Evolutionary conservation across 78 protist genomes (phyloP).

Genomic region (Cyanophora paradoxa): DNA sequence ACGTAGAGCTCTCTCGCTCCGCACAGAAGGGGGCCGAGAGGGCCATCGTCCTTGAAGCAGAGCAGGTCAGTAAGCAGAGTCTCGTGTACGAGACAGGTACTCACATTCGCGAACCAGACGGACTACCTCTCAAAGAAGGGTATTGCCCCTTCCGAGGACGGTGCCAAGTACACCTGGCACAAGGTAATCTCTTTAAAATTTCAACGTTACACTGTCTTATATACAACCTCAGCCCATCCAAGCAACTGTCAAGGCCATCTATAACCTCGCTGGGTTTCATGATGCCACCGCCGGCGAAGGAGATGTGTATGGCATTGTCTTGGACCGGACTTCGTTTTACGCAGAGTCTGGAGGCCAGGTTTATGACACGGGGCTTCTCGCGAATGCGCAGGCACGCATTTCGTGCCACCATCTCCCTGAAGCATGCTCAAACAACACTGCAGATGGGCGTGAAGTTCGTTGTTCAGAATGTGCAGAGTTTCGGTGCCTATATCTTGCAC

Average conservation of each 20-base stretch:
- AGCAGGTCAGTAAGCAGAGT: too few species aligned
- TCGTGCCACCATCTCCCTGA: too few species aligned
- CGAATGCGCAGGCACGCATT: constrained; percentile 7
- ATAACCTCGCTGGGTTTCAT: constrained; percentile 53
- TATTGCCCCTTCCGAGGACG: constrained; percentile 73
- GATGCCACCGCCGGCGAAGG: background rate
- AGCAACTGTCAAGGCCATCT: constrained; percentile 67
- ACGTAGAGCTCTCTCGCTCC: background rate
- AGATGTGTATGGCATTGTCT: constrained; percentile 49
- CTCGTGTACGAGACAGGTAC: background rate
- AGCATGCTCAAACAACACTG: too few species aligned
- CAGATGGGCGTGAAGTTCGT: too few species aligned
- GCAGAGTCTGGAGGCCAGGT: constrained; percentile 94
- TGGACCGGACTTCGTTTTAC: constrained; percentile 80
- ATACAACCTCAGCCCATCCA: background rate
- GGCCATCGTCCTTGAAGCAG: background rate
- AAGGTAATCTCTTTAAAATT: background rate
- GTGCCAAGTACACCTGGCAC: constrained; percentile 55
- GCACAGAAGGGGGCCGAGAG: background rate
- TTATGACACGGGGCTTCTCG: constrained; percentile 71
- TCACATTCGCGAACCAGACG: background rate
- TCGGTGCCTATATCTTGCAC: constrained; percentile 86
- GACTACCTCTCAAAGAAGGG: constrained; percentile 22
- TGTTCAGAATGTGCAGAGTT: constrained; percentile 58
- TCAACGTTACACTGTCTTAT: background rate